Evolutionary conservation across 345 rosid genomes (phyloP).

Genomic region (Trapa bicornis): DNA sequence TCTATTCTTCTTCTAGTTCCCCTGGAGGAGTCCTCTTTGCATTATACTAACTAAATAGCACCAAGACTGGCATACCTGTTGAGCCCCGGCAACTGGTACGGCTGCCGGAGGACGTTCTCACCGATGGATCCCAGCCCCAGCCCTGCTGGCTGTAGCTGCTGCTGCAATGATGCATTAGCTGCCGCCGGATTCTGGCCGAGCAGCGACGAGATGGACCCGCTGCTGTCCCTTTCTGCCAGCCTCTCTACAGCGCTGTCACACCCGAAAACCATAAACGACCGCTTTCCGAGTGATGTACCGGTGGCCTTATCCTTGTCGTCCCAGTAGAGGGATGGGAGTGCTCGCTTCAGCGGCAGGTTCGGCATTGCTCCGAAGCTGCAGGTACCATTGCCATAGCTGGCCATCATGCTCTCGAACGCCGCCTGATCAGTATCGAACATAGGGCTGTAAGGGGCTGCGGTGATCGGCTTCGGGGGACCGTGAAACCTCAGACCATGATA

Average conservation of each 20-base stretch:
- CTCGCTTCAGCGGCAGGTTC: constrained; percentile 39
- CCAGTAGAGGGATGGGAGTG: constrained; percentile 58
- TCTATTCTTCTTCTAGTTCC: neutral
- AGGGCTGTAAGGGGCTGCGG: constrained; percentile 11
- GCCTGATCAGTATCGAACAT: constrained; percentile 30
- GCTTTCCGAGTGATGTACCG: constrained; percentile 38
- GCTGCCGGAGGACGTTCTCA: constrained; percentile 43
- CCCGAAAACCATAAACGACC: constrained; percentile 17
- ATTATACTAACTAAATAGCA: no score
- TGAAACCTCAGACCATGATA: constrained; percentile 12
- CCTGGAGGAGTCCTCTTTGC: neutral
- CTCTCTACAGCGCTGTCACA: constrained; percentile 7
- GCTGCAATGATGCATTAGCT: constrained; percentile 9
- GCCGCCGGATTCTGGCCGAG: constrained; percentile 30
- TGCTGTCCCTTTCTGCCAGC: constrained; percentile 10
- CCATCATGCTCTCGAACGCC: constrained; percentile 30
- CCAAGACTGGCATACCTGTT: constrained; percentile 37
- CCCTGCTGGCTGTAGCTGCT: constrained; percentile 20
- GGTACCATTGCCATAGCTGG: constrained; percentile 8
- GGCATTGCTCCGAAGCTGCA: constrained; percentile 8
- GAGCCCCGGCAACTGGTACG: constrained; percentile 50
- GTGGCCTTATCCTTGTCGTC: constrained; percentile 20
- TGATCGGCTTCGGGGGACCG: neutral
- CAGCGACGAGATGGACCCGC: constrained; percentile 34
- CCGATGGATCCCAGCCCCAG: constrained; percentile 29